Evolutionary conservation across 163 green algal species (phyloP), one percentile per base, ranked within the genome.

Genomic region (Volvox carteri): DNA sequence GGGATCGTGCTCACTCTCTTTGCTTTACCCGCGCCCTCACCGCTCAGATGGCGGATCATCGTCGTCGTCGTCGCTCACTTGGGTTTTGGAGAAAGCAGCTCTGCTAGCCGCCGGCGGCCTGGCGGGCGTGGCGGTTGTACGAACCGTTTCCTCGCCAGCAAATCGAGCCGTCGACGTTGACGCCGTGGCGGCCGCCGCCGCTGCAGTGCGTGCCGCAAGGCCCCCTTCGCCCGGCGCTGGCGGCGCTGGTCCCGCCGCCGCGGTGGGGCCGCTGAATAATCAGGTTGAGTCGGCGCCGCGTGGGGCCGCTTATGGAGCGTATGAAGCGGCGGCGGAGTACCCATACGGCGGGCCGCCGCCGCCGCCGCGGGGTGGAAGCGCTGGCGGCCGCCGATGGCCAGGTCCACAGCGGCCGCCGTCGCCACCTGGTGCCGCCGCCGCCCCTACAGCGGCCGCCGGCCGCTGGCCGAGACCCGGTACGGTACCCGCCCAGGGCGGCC

Each of bases 1-100:
- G n/a, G n/a, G n/a, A n/a, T n/a, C n/a, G n/a, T n/a, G n/a, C n/a
- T n/a, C n/a, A n/a, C n/a, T n/a, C n/a, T n/a, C n/a, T n/a, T n/a
- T n/a, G n/a, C n/a, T n/a, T n/a, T n/a, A n/a, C n/a, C n/a, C n/a
- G n/a, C n/a, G n/a, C n/a, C n/a, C n/a, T n/a, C n/a, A n/a, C n/a
- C n/a, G n/a, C n/a, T n/a, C 60, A 72, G 60, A 28, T 28, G 60
- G 60, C 60, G 60, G 33, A 33, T 76, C 67, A 50, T 52, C 54
- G 3, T 23, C 7, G 54, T 23, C 54, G 28, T 65, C 54, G n/a
- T n/a, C 28, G 18, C 23, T 78, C 8, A 58, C 1, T 1, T 81
- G 83, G 83, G 50, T 52, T 3, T 18, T 88, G 48, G 68, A 88
- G 50, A 73, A 44, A 48, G 83, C 83, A 6, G 68, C 67, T 7